phyloP scores from a whole-genome alignment of 1,139 yeast genomes.

The Citeromyces siamensis region DNA sequence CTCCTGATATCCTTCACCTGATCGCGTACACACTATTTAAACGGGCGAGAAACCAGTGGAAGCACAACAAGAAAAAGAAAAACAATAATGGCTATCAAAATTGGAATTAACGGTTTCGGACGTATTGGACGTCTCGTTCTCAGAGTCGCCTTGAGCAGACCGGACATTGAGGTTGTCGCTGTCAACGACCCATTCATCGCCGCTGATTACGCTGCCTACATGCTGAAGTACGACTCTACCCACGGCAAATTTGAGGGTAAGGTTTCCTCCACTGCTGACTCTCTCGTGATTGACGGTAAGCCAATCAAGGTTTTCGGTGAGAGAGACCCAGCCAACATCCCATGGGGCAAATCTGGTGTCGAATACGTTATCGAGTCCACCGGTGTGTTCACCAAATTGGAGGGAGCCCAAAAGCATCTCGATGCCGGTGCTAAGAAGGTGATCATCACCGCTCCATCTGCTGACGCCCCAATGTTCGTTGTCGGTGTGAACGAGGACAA shows the following conservation, averaged over 20 bases:
- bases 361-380: constrained; percentile 80
- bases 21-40: too few species aligned
- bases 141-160: constrained; percentile 64
- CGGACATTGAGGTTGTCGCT: constrained; percentile 65
- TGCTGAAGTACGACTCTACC: constrained; percentile 84
- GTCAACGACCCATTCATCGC: constrained; percentile 79
- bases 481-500: constrained; percentile 74
- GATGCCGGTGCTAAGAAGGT: constrained; percentile 88
- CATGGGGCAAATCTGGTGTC: constrained; percentile 73
- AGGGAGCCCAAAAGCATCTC: constrained; percentile 73
- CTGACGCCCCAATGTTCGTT: constrained; percentile 85
- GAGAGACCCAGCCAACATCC: constrained; percentile 71
- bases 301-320: constrained; percentile 63
- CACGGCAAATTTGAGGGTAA: constrained; percentile 70
- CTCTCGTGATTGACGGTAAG: constrained; percentile 55
- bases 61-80: not conserved
- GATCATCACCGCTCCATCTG: constrained; percentile 76
- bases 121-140: constrained; percentile 77
- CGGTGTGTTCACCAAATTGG: constrained; percentile 74
- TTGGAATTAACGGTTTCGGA: constrained; percentile 89
- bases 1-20: constrained; percentile 1
- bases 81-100: constrained; percentile 29
- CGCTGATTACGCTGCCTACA: constrained; percentile 75
- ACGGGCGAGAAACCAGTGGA: too few species aligned
- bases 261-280: constrained; percentile 45